These are phyloP conservation scores for Rauvolfia tetraphylla DNA, from an alignment of 257 asterid species.

Conservation along the genomic window DNA sequence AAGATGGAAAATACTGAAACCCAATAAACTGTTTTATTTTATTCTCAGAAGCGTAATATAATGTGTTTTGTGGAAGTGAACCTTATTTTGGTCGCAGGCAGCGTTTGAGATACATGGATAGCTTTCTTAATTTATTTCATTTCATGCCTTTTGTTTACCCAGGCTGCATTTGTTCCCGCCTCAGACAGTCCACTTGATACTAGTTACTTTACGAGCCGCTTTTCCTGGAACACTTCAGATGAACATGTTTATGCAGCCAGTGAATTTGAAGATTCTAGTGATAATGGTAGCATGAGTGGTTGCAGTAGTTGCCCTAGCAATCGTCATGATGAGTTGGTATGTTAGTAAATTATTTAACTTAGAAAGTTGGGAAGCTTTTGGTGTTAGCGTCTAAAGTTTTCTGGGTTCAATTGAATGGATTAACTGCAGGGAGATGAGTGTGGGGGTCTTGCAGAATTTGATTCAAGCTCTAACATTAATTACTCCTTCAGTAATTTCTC, in stretches of 20 bases:
- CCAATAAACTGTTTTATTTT: neutral
- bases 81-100: neutral
- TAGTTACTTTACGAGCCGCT: constrained; percentile 93
- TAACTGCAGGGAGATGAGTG: constrained; percentile 67
- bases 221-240: constrained; percentile 90
- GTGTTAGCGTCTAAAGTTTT: neutral
- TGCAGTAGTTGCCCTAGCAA: constrained; percentile 87
- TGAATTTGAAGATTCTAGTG: constrained; percentile 87
- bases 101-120: neutral
- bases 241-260: constrained; percentile 80
- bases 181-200: constrained; percentile 93
- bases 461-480: constrained; percentile 60
- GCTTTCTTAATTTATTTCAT: neutral
- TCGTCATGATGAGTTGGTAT: constrained; percentile 88
- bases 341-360: constrained; percentile 6
- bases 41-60: neutral
- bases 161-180: constrained; percentile 97
- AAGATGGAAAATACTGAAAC: neutral
- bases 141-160: constrained; percentile 15
- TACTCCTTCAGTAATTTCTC: constrained; percentile 97
- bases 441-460: constrained; percentile 60
- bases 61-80: neutral
- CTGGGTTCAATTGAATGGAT: constrained; percentile 17
- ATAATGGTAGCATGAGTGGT: constrained; percentile 73
- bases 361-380: neutral